Evolutionary conservation across 371 early-diverging fungal genomes (phyloP).

Genomic region (Dichotomocladium elegans): DNA sequence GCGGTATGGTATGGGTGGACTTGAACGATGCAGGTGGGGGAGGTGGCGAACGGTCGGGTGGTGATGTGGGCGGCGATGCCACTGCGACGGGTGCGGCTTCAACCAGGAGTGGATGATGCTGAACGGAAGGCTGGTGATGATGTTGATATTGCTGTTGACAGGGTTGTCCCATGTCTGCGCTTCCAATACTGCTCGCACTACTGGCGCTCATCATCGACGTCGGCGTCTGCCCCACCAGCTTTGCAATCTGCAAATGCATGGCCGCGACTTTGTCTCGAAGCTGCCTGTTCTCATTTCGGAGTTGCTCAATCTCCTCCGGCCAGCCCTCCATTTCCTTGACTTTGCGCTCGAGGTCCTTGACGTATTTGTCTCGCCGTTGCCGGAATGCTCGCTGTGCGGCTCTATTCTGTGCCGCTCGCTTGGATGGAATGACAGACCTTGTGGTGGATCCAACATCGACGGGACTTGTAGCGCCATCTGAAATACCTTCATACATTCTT

Average conservation of each 20-base stretch:
- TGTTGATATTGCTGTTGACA: background rate
- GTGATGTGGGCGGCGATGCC: background rate
- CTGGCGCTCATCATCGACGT: background rate
- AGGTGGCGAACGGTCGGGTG: no score
- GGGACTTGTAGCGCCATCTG: no score
- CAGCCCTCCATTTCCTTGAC: conserved; percentile 42
- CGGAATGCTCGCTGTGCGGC: conserved; percentile 49
- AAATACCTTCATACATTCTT: no score
- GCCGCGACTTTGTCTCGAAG: conserved; percentile 13
- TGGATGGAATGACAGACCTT: conserved; percentile 24
- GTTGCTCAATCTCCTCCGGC: conserved; percentile 42
- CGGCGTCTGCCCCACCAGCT: conserved; percentile 7
- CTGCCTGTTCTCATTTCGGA: conserved; percentile 34
- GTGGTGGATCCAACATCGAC: no score
- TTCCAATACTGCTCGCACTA: conserved; percentile 1
- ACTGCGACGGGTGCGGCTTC: background rate
- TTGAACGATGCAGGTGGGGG: no score
- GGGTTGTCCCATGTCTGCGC: background rate
- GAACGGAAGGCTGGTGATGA: background rate
- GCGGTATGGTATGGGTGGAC: no score
- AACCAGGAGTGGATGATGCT: no score
- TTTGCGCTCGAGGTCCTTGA: conserved; percentile 41
- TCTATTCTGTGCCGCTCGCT: conserved; percentile 37
- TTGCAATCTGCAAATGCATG: conserved; percentile 6
- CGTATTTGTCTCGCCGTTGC: conserved; percentile 43